Evolutionary conservation across 176 grass and related monocot species (phyloP).

Genomic region (Thinopyrum elongatum): DNA sequence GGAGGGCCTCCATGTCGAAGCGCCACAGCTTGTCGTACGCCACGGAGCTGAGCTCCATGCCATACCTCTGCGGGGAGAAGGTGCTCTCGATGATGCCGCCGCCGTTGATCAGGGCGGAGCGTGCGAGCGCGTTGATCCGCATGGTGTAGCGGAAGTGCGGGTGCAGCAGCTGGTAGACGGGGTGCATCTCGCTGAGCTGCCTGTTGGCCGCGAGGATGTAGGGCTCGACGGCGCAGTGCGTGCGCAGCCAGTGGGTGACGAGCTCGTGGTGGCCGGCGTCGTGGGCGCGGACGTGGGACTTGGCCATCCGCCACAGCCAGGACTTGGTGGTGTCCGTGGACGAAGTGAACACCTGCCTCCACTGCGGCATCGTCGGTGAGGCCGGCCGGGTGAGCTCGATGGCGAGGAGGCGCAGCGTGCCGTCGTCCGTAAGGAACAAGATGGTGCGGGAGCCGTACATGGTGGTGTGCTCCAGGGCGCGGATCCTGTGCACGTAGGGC

Average conservation of each 20-base stretch:
- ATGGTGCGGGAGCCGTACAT: slow-evolving; percentile 77
- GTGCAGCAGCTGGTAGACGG: slow-evolving; percentile 65
- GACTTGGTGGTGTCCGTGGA: slow-evolving; percentile 44
- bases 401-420: slow-evolving; percentile 64
- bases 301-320: slow-evolving; percentile 82
- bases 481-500: slow-evolving; percentile 76
- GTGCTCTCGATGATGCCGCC: slow-evolving; percentile 64
- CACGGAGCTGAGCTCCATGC: slow-evolving; percentile 70
- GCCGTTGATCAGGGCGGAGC: slow-evolving; percentile 52
- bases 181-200: slow-evolving; percentile 86
- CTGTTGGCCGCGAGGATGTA: slow-evolving; percentile 74
- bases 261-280: slow-evolving; percentile 82
- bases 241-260: slow-evolving; percentile 78
- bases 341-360: slow-evolving; percentile 60
- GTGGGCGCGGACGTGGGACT: slow-evolving; percentile 74
- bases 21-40: slow-evolving; percentile 72
- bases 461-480: slow-evolving; percentile 46
- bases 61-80: slow-evolving; percentile 64
- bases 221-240: slow-evolving; percentile 68
- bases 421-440: slow-evolving; percentile 66
- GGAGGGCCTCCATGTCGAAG: slow-evolving; percentile 79
- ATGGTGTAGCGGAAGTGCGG: slow-evolving; percentile 89
- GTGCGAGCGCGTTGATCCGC: slow-evolving; percentile 76
- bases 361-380: slow-evolving; percentile 41
- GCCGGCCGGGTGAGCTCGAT: slow-evolving; percentile 78